Evolutionary conservation across 1,284 basidiomycete genomes (phyloP).

Genomic region (Pterula multifida): DNA sequence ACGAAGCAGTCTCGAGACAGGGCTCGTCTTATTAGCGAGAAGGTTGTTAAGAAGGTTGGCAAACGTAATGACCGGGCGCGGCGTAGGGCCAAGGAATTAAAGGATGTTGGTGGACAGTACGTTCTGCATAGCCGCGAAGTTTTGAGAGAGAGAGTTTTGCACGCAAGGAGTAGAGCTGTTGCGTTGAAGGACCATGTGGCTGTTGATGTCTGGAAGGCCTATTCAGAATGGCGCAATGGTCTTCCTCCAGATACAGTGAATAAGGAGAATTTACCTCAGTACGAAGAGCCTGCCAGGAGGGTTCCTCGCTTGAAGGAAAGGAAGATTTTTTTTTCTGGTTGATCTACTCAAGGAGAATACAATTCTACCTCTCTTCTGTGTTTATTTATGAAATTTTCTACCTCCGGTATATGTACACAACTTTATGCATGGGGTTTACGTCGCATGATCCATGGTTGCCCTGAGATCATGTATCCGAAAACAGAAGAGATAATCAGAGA

Average conservation of each 20-base stretch:
- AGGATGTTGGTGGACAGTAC: not conserved
- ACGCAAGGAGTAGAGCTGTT: not conserved
- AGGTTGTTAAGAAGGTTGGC: not conserved
- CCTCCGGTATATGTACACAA: not conserved
- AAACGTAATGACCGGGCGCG: not conserved
- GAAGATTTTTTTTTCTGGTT: not conserved
- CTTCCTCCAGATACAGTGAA: not conserved
- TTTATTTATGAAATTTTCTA: not conserved
- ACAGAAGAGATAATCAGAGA: not conserved
- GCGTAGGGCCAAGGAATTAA: not conserved
- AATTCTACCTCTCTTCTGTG: not conserved
- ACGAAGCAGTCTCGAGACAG: conserved; percentile 35
- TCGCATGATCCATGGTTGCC: not conserved
- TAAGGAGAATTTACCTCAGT: not conserved
- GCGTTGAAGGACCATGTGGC: not conserved
- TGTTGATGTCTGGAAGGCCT: not conserved
- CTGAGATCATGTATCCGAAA: not conserved
- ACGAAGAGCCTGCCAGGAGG: not conserved
- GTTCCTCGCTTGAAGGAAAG: not conserved
- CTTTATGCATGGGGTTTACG: not conserved
- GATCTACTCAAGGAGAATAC: not conserved
- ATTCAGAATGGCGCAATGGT: not conserved
- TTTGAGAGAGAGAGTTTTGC: not conserved
- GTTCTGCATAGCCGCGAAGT: not conserved
- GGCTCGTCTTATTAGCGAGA: conserved; percentile 28